Base-by-base conservation (phyloP, 768 basidiomycete genomes). In the Harrya chromipes region DNA sequence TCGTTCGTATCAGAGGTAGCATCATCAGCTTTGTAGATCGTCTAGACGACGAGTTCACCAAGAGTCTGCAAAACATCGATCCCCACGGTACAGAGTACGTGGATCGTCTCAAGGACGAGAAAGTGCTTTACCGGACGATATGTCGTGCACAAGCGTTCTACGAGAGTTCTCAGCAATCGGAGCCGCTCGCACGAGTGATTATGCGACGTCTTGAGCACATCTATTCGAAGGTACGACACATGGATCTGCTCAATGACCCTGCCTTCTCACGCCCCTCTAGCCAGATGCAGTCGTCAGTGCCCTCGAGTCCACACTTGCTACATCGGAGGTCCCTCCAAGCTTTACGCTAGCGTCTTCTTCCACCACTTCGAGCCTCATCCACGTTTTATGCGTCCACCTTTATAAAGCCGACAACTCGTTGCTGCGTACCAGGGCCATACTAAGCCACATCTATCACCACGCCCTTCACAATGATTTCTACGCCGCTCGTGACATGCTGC, bases 21-120 rank as follows among this genome's bases (percentile, higher is more conserved):
- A 83, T 99, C 67, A 95, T 98, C 70, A 91, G 90, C 64, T 91
- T 97, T 58, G 82, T 99, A 40, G 97, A 99, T 68, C 85, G 94
- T 46, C 72, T 99, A 40, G 97, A 98, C 66, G 97, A 98, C 60
- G 97, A 99, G 71, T 99, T 99, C 68, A 97, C 94, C 38, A 90
- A 90, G 64, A 94, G 91, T 61, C 72, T 99, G 29, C 97, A 98
- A 80, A 93, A 97, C 63, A 93, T 97, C 55, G 97, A 99, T 62
- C 95, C 97, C 8, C 97, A 99, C 65, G 94, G 97, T 2, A 92
- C 90, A n/a, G 97, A 99, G 69, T 99, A 99, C 64, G 88, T 99
- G 38, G 97, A 97, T 64, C 82, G 97, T 41, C 74, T 99, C 49
- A 93, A 93, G 71, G 94, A 98, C 64, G 97, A 98, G 73, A 91